phyloP scores from a whole-genome alignment of 148 eudicot genomes.

The Cornus kousa region DNA sequence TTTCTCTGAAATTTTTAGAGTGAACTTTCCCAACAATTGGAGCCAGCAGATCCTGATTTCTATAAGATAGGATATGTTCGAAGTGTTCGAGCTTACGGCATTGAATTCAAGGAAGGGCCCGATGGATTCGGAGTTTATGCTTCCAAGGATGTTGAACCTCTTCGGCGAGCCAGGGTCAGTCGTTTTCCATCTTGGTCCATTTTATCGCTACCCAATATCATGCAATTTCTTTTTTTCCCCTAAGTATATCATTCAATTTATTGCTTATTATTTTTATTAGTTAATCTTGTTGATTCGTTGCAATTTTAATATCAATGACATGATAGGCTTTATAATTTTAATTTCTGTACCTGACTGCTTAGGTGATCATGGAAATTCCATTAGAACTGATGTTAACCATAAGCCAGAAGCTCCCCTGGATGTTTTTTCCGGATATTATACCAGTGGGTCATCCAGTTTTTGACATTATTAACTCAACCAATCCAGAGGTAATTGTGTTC shows the following conservation, averaged over 20 bases:
- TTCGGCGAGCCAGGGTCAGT: conserved; percentile 84
- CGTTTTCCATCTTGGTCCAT: background rate
- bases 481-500: conserved; percentile 65
- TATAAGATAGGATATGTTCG: conserved; percentile 85
- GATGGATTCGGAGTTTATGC: conserved; percentile 95
- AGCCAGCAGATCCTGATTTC: conserved; percentile 86
- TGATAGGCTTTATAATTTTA: background rate
- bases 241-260: background rate
- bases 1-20: background rate
- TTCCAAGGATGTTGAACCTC: conserved; percentile 85
- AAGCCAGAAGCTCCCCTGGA: conserved; percentile 91
- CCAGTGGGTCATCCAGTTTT: conserved; percentile 98
- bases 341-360: conserved; percentile 10
- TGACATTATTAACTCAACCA: conserved; percentile 88
- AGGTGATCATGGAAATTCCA: conserved; percentile 99
- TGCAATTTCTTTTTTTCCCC: background rate
- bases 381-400: conserved; percentile 93
- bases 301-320: too few species aligned
- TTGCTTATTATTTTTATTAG: background rate
- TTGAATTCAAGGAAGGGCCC: conserved; percentile 96
- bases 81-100: conserved; percentile 91
- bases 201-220: background rate
- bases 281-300: background rate
- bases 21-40: conserved; percentile 46
- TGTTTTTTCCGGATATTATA: conserved; percentile 95